A percentile compares a stretch with the other conserved stretches of the same genome.
phyloP scores from a whole-genome alignment of 257 asterid species.

The Mentha longifolia region DNA sequence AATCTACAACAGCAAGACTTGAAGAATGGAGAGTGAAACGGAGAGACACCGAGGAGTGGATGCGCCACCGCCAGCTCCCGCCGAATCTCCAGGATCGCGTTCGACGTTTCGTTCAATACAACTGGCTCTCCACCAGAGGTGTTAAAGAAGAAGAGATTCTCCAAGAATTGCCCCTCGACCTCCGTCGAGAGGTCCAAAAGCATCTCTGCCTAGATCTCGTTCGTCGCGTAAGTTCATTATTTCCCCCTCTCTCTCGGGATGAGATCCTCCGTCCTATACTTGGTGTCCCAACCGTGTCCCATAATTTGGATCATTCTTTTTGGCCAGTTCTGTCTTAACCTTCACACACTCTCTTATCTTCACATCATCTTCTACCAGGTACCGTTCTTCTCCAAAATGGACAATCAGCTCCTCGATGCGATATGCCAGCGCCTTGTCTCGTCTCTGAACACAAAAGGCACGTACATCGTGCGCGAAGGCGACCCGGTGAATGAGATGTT shows the following conservation, averaged over 20 bases:
- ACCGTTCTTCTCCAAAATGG: constrained; percentile 94
- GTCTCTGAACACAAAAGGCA: constrained; percentile 75
- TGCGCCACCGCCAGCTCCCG: constrained; percentile 90
- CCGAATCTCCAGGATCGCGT: constrained; percentile 78
- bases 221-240: too few species aligned
- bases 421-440: constrained; percentile 88
- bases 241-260: too few species aligned
- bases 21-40: constrained; percentile 90
- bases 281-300: too few species aligned
- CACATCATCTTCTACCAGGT: constrained; percentile 46
- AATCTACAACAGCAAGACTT: constrained; percentile 82
- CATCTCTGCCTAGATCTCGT: constrained; percentile 90
- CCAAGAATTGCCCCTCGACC: constrained; percentile 70
- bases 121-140: constrained; percentile 89
- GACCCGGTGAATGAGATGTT: constrained; percentile 71
- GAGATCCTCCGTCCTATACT: too few species aligned
- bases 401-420: constrained; percentile 83
- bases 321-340: too few species aligned
- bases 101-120: constrained; percentile 76
- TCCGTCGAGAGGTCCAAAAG: constrained; percentile 75
- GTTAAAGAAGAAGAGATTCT: constrained; percentile 81
- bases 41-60: constrained; percentile 95
- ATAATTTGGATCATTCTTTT: too few species aligned
- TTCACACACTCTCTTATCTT: too few species aligned
- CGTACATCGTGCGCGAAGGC: constrained; percentile 80